Conservation (phyloP, 192 early-diverging fungal genomes). For the Phycomyces nitens region DNA sequence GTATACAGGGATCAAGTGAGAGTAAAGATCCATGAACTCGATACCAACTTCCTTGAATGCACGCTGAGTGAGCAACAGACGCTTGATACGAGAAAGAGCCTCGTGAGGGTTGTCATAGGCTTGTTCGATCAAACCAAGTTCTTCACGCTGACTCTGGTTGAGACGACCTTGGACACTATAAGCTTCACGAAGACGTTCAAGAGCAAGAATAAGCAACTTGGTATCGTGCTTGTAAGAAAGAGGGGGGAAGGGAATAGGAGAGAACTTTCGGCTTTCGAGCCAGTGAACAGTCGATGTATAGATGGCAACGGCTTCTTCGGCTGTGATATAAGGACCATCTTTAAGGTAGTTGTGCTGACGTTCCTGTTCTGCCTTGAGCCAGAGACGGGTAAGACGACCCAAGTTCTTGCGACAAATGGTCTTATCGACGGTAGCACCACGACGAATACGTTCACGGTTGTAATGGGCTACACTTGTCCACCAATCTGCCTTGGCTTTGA, state of each 20-base stretch:
- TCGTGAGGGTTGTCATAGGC: slow-evolving; percentile 96
- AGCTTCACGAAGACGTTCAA: slow-evolving; percentile 93
- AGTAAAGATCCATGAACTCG: slow-evolving; percentile 99
- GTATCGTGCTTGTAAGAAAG: slow-evolving; percentile 99
- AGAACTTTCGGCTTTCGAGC: slow-evolving; percentile 96
- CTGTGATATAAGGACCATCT: slow-evolving; percentile 97
- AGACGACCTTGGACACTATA: slow-evolving; percentile 93
- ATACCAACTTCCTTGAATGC: slow-evolving; percentile 99
- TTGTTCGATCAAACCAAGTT: slow-evolving; percentile 96
- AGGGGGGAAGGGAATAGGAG: slow-evolving; percentile 98
- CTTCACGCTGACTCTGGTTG: slow-evolving; percentile 95
- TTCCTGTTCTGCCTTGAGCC: slow-evolving; percentile 99
- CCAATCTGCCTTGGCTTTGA: slow-evolving; percentile 99
- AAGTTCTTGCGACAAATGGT: slow-evolving; percentile 98
- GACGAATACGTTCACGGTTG: slow-evolving; percentile 97
- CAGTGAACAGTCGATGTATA: slow-evolving; percentile 97
- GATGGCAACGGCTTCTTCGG: slow-evolving; percentile 97
- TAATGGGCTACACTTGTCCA: slow-evolving; percentile 98
- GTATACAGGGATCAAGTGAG: slow-evolving; percentile 95
- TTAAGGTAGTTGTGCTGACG: slow-evolving; percentile 99
- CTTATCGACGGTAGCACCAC: slow-evolving; percentile 98
- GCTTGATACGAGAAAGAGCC: slow-evolving; percentile 85
- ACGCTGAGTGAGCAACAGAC: slow-evolving; percentile 91
- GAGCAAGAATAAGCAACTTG: slow-evolving; percentile 93
- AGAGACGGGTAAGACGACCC: slow-evolving; percentile 95